phyloP scores from a whole-genome alignment of 108 stramenopile species.

The Licmophora abbreviata region DNA sequence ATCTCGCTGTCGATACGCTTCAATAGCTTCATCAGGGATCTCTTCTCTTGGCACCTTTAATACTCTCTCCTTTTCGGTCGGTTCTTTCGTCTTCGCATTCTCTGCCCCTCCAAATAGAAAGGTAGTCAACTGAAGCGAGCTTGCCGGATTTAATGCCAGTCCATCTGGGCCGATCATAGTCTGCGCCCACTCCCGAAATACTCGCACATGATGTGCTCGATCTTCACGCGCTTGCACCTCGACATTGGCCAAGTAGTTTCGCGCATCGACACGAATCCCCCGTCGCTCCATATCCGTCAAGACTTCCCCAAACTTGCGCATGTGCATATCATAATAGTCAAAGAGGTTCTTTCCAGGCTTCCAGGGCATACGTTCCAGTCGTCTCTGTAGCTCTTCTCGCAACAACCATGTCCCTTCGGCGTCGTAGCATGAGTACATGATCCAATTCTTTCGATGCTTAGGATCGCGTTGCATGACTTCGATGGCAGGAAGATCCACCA shows the following conservation, averaged over 20 bases:
- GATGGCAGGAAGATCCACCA: slow-evolving; percentile 77
- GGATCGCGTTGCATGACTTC: slow-evolving; percentile 84
- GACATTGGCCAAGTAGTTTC: slow-evolving; percentile 80
- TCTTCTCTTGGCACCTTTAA: slow-evolving; percentile 83
- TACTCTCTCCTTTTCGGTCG: slow-evolving; percentile 50
- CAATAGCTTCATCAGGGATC: slow-evolving; percentile 72
- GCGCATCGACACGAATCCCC: slow-evolving; percentile 89
- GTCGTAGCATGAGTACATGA: slow-evolving; percentile 86
- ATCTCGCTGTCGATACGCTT: slow-evolving; percentile 33
- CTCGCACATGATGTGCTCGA: slow-evolving; percentile 40
- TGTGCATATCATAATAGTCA: slow-evolving; percentile 89
- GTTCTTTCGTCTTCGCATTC: slow-evolving; percentile 65
- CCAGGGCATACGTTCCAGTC: slow-evolving; percentile 48
- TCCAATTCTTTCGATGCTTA: slow-evolving; percentile 62
- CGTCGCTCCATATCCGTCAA: slow-evolving; percentile 96
- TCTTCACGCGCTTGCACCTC: slow-evolving; percentile 78
- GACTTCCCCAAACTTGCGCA: slow-evolving; percentile 89
- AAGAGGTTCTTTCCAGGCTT: slow-evolving; percentile 44
- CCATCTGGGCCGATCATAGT: slow-evolving; percentile 68
- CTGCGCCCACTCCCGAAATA: slow-evolving; percentile 78
- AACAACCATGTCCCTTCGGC: slow-evolving; percentile 75
- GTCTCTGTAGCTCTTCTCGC: slow-evolving; percentile 33
- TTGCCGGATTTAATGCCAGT: slow-evolving; percentile 80
- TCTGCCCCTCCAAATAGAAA: slow-evolving; percentile 86
- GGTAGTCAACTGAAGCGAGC: slow-evolving; percentile 69